phyloP scores from a whole-genome alignment of 2,329 filamentous ascomycete species.

The Davidsoniella neocaledoniae region DNA sequence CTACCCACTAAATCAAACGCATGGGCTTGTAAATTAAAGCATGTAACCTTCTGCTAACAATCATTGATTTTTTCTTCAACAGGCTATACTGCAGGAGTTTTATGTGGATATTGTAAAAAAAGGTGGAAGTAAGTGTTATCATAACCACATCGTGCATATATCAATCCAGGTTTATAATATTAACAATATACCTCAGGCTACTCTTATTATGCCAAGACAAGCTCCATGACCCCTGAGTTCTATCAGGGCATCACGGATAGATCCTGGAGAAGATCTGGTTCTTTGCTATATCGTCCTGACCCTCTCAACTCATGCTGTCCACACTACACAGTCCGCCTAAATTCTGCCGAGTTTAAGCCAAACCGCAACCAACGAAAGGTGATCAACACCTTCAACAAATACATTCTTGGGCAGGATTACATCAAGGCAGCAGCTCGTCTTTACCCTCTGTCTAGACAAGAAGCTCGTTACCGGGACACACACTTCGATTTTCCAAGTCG shows the following conservation, averaged over 20 bases:
- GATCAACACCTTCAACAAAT: constrained; percentile 59
- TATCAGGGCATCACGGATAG: constrained; percentile 60
- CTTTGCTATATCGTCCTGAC: constrained; percentile 61
- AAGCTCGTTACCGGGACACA: constrained; percentile 43
- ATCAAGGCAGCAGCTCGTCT: constrained; percentile 43
- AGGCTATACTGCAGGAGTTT: constrained; percentile 3
- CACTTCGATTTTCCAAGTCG: constrained; percentile 50
- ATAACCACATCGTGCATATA: background rate
- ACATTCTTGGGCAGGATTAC: constrained; percentile 53
- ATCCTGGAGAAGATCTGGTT: constrained; percentile 61
- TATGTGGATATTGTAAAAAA: constrained; percentile 8
- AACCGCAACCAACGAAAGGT: constrained; percentile 58
- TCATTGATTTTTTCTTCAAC: background rate
- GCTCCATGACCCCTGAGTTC: constrained; percentile 42
- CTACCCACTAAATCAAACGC: no score
- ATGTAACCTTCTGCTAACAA: no score
- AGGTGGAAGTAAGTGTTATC: constrained; percentile 5
- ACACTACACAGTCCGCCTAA: constrained; percentile 69
- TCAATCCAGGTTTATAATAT: constrained; percentile 14
- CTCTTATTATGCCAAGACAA: constrained; percentile 53
- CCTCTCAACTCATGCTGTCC: constrained; percentile 73
- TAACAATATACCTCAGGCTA: constrained; percentile 34
- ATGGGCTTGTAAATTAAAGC: no score
- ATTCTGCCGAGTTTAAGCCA: constrained; percentile 46
- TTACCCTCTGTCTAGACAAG: constrained; percentile 51